Evolutionary conservation across 768 basidiomycete species (phyloP), one percentile per base, ranked within the genome.

Genomic region (Lepiota venenata): DNA sequence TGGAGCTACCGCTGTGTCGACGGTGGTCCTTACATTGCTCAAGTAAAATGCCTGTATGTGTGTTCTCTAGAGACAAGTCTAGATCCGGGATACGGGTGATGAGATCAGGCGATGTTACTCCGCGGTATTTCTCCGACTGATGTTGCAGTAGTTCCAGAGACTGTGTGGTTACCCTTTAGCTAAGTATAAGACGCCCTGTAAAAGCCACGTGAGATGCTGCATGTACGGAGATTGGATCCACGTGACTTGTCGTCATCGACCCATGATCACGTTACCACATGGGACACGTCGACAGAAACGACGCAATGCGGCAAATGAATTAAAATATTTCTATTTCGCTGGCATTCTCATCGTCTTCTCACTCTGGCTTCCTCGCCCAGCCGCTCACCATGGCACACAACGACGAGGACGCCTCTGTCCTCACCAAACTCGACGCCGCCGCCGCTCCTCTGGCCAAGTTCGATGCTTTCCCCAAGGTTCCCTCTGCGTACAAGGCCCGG

Each of bases 391-490:
- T 52, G 51, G 51, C 40, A 4, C 27, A 45, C 51, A 38, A 44
- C 51, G 0, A 20, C 32, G 46, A 55, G 47, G 53, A 43, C 53
- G 53, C 47, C 8, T 55, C 53, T 18, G 57, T 87, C 52, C 77
- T 89, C 58, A 76, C 78, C 62, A 82, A 81, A 63, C 79, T 91
- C 58, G 87, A 90, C 14, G 75, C 77, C 27, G 81, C 82, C 3
- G 82, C 85, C n/a, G 74, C 75, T 5, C 79, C 82, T n/a, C 72
- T 93, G 37, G 78, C 83, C 35, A 72, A 83, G 58, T 88, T 92
- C 71, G 91, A 94, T 75, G 91, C 91, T 0, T 94, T 94, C 65
- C 88, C 90, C 45, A 92, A 94, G 69, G 75, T 93, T 11, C 87
- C 87, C 10, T 80, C 87, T 18, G 82, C 88, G 0, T 95, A 93